phyloP scores from a whole-genome alignment of 768 basidiomycete genomes.

The Suillus luteus region DNA sequence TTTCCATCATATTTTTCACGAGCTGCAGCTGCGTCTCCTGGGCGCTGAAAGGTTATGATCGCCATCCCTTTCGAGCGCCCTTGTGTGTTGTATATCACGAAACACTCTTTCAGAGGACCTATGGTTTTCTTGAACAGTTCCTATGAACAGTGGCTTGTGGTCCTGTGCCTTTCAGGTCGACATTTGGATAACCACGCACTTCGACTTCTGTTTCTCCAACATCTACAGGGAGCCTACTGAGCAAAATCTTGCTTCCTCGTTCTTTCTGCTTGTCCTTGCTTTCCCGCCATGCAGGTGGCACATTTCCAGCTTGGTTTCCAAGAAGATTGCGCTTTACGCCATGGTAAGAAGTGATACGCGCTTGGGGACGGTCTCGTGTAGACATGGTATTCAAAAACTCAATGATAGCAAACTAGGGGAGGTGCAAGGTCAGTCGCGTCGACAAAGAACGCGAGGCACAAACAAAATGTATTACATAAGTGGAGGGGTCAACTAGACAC shows the following conservation, averaged over 20 bases:
- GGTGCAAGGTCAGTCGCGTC: slow-evolving; percentile 2
- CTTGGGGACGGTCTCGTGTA: slow-evolving; percentile 12
- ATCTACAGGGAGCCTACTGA: slow-evolving; percentile 67
- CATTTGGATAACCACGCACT: slow-evolving; percentile 38
- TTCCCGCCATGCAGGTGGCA: slow-evolving; percentile 63
- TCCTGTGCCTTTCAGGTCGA: background rate
- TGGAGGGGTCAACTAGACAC: background rate
- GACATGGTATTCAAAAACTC: background rate
- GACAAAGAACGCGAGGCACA: background rate
- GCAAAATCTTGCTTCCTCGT: slow-evolving; percentile 64
- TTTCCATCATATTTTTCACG: slow-evolving; percentile 74
- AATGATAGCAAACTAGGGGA: background rate
- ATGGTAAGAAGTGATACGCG: slow-evolving; percentile 51
- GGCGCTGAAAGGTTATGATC: slow-evolving; percentile 63
- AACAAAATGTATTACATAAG: background rate
- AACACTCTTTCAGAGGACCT: slow-evolving; percentile 69
- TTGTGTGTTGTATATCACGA: slow-evolving; percentile 75
- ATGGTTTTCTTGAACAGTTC: slow-evolving; percentile 77
- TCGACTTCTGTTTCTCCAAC: slow-evolving; percentile 70
- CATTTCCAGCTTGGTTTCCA: slow-evolving; percentile 56
- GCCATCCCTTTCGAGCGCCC: slow-evolving; percentile 83
- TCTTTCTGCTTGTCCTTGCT: slow-evolving; percentile 37
- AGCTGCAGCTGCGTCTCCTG: slow-evolving; percentile 64
- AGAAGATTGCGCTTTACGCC: slow-evolving; percentile 56
- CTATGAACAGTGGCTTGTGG: slow-evolving; percentile 38